Evolutionary conservation across 2,329 filamentous ascomycete genomes (phyloP), one percentile per base, ranked within the genome.

Genomic region (Escovopsis sp.): DNA sequence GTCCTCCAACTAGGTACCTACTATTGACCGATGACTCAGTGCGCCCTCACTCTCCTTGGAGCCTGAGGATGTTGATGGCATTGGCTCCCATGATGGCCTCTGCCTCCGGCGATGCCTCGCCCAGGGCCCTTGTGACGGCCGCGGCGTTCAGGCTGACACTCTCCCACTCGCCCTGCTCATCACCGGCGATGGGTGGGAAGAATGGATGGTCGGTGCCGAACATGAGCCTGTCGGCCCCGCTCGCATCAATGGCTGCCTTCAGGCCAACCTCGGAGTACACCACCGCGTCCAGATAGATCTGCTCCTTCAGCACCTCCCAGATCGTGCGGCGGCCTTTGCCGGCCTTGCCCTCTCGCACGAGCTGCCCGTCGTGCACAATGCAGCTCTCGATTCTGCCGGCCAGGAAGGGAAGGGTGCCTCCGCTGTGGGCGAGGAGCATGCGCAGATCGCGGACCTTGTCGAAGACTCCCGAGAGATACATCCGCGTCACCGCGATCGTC

Each of bases 371-470:
- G 62, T 94, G 88, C 44, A 76, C 60, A 41, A 94, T 78, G 56
- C 87, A 94, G 55, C 81, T 88, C 62, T 94, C 86, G 40, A 94
- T 86, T 25, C 88, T 69, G 0, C 88, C 88, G 0, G 87, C 88
- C 2, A 95, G 66, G 58, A 94, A 94, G 0, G 88, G 88, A 38
- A 95, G 64, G 1, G 87, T 89, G 2, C 88, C 88, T 2, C 88
- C 88, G 20, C 83, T 87, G 61, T 95, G 88, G 0, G 88, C 88
- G 5, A 95, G 67, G 41, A 95, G 67, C 54, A 95, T 77, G 16
- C 76, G 70, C 46, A 95, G 61, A 8, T 67, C 64, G 0, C 72
- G 73, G 36, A 86, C 81, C 9, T 74, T 69, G 57, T 94, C 86
- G 59, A 91, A 94, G 0, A 93, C 82, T 0, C 85, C 84, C 0